Evolutionary conservation across 1,139 yeast species (phyloP).

Genomic region (Maudiozyma humilis): DNA sequence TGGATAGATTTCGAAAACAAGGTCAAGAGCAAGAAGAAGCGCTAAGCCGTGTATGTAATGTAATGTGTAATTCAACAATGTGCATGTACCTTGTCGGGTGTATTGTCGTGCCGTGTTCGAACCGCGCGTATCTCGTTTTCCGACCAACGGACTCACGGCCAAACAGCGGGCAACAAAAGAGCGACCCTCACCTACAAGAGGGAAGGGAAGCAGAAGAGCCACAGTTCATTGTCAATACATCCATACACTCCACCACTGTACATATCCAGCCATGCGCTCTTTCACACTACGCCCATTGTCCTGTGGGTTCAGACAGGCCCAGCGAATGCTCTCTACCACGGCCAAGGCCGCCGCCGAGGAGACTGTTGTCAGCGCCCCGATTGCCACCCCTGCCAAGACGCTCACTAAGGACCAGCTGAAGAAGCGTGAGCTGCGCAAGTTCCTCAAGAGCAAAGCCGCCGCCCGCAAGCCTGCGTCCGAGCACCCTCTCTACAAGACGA

Average conservation of each 20-base stretch:
- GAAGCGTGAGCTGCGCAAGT: constrained; percentile 25
- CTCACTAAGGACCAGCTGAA: constrained; percentile 26
- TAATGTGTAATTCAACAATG: neutral
- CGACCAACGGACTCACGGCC: no score
- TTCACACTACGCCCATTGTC: neutral
- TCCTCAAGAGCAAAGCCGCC: constrained; percentile 23
- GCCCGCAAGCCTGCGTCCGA: constrained; percentile 37
- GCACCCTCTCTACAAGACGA: constrained; percentile 62
- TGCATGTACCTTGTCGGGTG: no score
- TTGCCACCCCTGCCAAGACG: constrained; percentile 7
- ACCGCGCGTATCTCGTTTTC: no score
- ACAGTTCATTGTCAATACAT: neutral
- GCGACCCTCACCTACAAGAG: neutral
- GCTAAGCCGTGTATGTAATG: constrained; percentile 8
- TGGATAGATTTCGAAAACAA: constrained; percentile 65
- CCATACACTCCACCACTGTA: neutral
- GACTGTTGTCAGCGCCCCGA: neutral
- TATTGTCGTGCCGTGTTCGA: no score
- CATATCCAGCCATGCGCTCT: neutral
- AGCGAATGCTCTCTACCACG: neutral
- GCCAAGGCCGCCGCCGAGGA: constrained; percentile 13
- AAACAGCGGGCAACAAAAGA: neutral
- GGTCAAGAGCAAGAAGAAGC: constrained; percentile 46
- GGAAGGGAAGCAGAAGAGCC: neutral
- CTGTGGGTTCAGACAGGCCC: constrained; percentile 1